Evolutionary conservation across 2,329 filamentous ascomycete genomes (phyloP), one percentile per base, ranked within the genome.

Genomic region (Cladosporium austrohemisphaericum): DNA sequence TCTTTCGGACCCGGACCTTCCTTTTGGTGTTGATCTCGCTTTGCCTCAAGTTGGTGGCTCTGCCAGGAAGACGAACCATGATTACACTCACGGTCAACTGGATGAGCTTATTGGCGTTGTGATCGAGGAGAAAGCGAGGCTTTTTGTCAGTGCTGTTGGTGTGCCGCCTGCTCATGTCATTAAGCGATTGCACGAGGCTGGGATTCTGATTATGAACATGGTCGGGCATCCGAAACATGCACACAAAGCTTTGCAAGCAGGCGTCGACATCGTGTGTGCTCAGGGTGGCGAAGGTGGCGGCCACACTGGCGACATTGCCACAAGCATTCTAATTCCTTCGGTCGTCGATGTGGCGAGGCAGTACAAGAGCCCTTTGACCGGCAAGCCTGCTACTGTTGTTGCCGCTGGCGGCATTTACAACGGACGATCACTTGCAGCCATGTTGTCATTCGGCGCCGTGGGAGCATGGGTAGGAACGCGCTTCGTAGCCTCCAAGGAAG

Each of bases 181-280:
- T 50, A 82, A 88, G 58, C 73, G 82, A 37, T 75, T 97, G 36
- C 92, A 97, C 64, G 76, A 77, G 7, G 85, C 86, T 0, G 87
- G 86, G 0, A 86, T 97, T 32, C 65, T 94, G 52, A 77, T 96
- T 28, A 96, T 96, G 90, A 96, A 96, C 68, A 96, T 96, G 91
- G 90, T 96, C 16, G 92, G 92, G 0, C 87, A 91, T 60, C 91
- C 92, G 2, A 89, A 86, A 66, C 92, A 97, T 67, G 91, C 91
- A 1, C 80, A 85, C 66, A 96, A 96, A 72, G 91, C 91, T 2
- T 74, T 97, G 3, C 81, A 89, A 41, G 80, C 85, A 0, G 92
- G 92, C 35, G 89, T 95, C 8, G 92, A 97, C 69, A 84, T 96
- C 56, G 79, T 97, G 5, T 95, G 90, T 66, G 84, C 91, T 2